phyloP scores from a whole-genome alignment of 768 basidiomycete genomes.

The Rhodotorula toruloides region DNA sequence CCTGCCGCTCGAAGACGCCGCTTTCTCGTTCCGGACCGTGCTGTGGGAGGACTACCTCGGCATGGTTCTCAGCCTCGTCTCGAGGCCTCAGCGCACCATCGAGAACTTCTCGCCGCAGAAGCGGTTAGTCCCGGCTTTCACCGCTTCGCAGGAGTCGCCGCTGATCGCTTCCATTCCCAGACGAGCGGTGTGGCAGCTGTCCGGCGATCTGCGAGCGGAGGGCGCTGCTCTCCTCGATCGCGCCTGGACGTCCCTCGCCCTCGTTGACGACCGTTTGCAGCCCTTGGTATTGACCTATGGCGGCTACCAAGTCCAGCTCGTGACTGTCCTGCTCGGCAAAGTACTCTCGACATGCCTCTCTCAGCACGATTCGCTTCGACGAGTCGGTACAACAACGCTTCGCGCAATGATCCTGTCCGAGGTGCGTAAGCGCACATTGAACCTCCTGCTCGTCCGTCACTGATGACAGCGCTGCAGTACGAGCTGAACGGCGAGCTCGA shows the following conservation, averaged over 20 bases:
- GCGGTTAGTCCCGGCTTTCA: slow-evolving; percentile 7
- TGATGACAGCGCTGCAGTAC: slow-evolving; percentile 57
- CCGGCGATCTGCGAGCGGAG: slow-evolving; percentile 88
- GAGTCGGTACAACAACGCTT: slow-evolving; percentile 82
- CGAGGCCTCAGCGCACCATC: slow-evolving; percentile 84
- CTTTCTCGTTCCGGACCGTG: slow-evolving; percentile 63
- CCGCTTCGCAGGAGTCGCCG: not conserved
- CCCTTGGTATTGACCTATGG: not conserved
- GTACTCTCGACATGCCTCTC: slow-evolving; percentile 89
- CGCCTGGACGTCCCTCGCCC: slow-evolving; percentile 82
- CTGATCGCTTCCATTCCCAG: slow-evolving; percentile 42
- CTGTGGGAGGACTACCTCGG: slow-evolving; percentile 78
- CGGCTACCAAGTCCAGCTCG: slow-evolving; percentile 44
- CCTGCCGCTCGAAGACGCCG: slow-evolving; percentile 63
- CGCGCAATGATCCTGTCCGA: slow-evolving; percentile 83
- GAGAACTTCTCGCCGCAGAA: slow-evolving; percentile 95
- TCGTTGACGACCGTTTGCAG: slow-evolving; percentile 52
- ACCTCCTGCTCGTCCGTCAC: accelerated
- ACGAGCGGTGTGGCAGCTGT: slow-evolving; percentile 90
- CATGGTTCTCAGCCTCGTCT: slow-evolving; percentile 72
- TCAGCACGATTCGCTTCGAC: slow-evolving; percentile 85
- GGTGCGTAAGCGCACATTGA: slow-evolving; percentile 7
- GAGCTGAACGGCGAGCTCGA: slow-evolving; percentile 77
- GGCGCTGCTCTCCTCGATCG: slow-evolving; percentile 72
- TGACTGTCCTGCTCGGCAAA: slow-evolving; percentile 63